These are phyloP conservation scores for Sodiomyces alkalinus DNA, from an alignment of 2,329 filamentous ascomycete genomes.

Conservation along the genomic window DNA sequence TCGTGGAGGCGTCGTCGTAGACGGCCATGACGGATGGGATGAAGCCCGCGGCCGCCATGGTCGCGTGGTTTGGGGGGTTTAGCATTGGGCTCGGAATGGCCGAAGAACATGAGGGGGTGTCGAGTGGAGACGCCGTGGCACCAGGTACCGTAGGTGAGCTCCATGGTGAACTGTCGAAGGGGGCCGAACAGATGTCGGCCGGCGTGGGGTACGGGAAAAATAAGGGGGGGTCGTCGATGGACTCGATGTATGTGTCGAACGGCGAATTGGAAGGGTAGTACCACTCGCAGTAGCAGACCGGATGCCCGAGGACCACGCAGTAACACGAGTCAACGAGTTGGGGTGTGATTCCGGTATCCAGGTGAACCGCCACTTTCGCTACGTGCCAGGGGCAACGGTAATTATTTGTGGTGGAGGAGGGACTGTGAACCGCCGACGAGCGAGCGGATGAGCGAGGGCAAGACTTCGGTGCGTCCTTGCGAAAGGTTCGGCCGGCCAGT, in stretches of 20 bases:
- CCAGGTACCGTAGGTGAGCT: constrained; percentile 9
- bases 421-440: too few species aligned
- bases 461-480: too few species aligned
- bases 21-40: constrained; percentile 4
- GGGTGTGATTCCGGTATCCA: constrained; percentile 7
- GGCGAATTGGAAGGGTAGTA: constrained; percentile 2
- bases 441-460: too few species aligned
- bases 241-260: constrained; percentile 4
- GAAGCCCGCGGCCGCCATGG: too few species aligned
- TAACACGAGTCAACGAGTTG: constrained; percentile 8
- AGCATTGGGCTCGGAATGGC: constrained; percentile 7
- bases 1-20: constrained; percentile 2
- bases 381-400: not conserved
- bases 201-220: not conserved
- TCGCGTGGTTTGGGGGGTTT: constrained; percentile 6
- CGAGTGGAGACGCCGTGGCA: constrained; percentile 9
- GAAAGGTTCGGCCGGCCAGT: too few species aligned
- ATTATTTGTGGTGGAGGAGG: not conserved
- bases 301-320: constrained; percentile 7
- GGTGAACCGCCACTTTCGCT: constrained; percentile 8
- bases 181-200: constrained; percentile 1
- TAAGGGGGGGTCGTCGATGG: constrained; percentile 7
- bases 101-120: constrained; percentile 9
- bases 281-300: constrained; percentile 7
- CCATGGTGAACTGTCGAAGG: constrained; percentile 6